A percentile compares a stretch with the other conserved stretches of the same genome.
These are phyloP conservation scores for Pseudotulostoma volvatum DNA, from an alignment of 495 filamentous ascomycete genomes.

Conservation along the genomic window DNA sequence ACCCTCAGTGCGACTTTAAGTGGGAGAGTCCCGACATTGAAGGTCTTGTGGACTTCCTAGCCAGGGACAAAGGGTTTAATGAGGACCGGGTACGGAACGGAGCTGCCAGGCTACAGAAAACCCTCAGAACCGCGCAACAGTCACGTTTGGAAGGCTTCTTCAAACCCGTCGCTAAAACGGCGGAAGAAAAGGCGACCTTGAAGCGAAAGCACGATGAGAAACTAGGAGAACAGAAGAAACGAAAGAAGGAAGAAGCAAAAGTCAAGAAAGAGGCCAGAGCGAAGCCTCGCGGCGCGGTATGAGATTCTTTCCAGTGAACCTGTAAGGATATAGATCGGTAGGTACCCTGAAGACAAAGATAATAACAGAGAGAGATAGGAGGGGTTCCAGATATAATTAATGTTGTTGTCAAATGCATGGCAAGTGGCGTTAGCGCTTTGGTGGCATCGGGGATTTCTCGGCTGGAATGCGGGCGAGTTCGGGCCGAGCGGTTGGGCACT, in stretches of 20 bases:
- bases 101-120: conserved; percentile 65
- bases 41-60: conserved; percentile 73
- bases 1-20: conserved; percentile 86
- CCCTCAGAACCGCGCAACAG: conserved; percentile 76
- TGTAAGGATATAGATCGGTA: too few relatives aligned
- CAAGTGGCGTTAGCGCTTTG: too few relatives aligned
- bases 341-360: too few relatives aligned
- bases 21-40: conserved; percentile 90
- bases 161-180: conserved; percentile 78
- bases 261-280: conserved; percentile 78
- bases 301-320: conserved; percentile 6
- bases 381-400: conserved; percentile 1
- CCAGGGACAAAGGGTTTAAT: conserved; percentile 87
- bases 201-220: conserved; percentile 93
- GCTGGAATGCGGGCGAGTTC: too few relatives aligned
- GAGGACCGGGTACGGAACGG: conserved; percentile 78
- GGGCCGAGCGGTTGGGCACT: too few relatives aligned
- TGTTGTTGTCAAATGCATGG: too few relatives aligned
- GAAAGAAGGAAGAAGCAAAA: conserved; percentile 72
- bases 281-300: conserved; percentile 61
- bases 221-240: conserved; percentile 78
- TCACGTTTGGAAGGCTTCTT: conserved; percentile 94
- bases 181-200: conserved; percentile 59
- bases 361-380: too few relatives aligned
- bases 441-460: too few relatives aligned